These are phyloP conservation scores for Coniferiporia sulphurascens DNA, from an alignment of 1,284 basidiomycete species.

Conservation along the genomic window DNA sequence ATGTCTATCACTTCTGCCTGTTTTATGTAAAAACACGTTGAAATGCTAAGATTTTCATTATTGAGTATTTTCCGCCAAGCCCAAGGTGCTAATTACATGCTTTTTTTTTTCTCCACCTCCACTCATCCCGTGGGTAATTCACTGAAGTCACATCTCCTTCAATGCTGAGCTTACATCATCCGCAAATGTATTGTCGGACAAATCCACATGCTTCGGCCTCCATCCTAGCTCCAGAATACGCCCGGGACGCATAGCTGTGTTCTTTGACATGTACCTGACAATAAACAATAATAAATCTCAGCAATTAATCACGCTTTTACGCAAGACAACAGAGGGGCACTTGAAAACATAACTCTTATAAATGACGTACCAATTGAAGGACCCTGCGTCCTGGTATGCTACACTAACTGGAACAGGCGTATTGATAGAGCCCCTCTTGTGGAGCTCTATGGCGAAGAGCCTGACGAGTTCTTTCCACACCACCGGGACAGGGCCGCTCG, in stretches of 20 bases:
- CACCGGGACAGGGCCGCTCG: background rate
- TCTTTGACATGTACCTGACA: background rate
- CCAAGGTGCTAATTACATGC: too few relatives aligned
- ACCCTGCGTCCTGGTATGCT: background rate
- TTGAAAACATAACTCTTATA: too few relatives aligned
- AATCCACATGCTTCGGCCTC: background rate
- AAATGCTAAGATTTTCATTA: too few relatives aligned
- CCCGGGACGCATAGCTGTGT: background rate
- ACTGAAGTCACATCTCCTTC: too few relatives aligned
- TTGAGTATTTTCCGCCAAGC: too few relatives aligned
- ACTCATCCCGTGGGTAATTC: too few relatives aligned
- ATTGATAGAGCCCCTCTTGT: background rate
- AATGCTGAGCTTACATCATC: background rate
- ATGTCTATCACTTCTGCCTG: too few relatives aligned
- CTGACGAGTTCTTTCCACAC: background rate
- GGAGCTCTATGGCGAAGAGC: background rate
- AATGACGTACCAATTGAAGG: background rate
- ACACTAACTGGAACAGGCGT: background rate
- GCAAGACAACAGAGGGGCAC: too few relatives aligned
- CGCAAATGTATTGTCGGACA: background rate
- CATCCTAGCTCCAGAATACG: conserved; percentile 1
- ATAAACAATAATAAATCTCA: background rate
- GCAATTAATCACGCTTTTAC: too few relatives aligned
- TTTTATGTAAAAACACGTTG: too few relatives aligned
- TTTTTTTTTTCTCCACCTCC: too few relatives aligned